Conservation (phyloP, 2,329 filamentous ascomycete genomes). For the Penicillium sp. region DNA sequence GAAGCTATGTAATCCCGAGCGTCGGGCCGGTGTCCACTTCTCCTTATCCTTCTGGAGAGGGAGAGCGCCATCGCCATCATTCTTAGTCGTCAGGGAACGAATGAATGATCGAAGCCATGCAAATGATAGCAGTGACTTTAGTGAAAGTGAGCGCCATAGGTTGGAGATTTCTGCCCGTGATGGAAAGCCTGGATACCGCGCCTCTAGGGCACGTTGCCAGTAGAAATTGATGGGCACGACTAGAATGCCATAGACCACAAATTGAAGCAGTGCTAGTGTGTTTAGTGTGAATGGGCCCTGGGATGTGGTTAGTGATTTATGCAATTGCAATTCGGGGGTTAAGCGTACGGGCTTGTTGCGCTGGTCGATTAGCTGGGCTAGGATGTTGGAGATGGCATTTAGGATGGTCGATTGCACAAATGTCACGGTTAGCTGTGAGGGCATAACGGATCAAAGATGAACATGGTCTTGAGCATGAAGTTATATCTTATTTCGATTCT, state of each 20-base stretch:
- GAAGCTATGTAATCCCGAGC: slow-evolving; percentile 43
- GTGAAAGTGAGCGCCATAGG: slow-evolving; percentile 9
- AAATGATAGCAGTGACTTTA: slow-evolving; percentile 9
- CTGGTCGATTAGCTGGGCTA: slow-evolving; percentile 38
- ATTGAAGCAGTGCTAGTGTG: slow-evolving; percentile 66
- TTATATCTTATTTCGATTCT: neutral
- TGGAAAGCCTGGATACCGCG: slow-evolving; percentile 63
- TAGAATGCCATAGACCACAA: slow-evolving; percentile 66
- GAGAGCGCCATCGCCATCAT: slow-evolving; percentile 11
- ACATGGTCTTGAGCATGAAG: neutral
- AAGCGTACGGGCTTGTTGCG: slow-evolving; percentile 30
- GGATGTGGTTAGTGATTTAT: slow-evolving; percentile 3
- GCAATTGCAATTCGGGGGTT: neutral
- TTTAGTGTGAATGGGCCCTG: slow-evolving; percentile 60
- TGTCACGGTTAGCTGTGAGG: slow-evolving; percentile 32
- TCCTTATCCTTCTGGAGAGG: slow-evolving; percentile 18
- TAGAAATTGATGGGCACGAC: slow-evolving; percentile 76
- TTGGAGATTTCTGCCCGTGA: slow-evolving; percentile 19
- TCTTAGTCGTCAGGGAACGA: neutral
- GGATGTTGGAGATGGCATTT: slow-evolving; percentile 37
- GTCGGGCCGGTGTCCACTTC: slow-evolving; percentile 22
- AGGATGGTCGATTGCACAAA: slow-evolving; percentile 36
- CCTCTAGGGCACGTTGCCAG: slow-evolving; percentile 78
- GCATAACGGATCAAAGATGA: slow-evolving; percentile 11
- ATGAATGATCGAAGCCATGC: slow-evolving; percentile 10